phyloP scores from a whole-genome alignment of 768 basidiomycete genomes.

The Cystofilobasidium ferigula region DNA sequence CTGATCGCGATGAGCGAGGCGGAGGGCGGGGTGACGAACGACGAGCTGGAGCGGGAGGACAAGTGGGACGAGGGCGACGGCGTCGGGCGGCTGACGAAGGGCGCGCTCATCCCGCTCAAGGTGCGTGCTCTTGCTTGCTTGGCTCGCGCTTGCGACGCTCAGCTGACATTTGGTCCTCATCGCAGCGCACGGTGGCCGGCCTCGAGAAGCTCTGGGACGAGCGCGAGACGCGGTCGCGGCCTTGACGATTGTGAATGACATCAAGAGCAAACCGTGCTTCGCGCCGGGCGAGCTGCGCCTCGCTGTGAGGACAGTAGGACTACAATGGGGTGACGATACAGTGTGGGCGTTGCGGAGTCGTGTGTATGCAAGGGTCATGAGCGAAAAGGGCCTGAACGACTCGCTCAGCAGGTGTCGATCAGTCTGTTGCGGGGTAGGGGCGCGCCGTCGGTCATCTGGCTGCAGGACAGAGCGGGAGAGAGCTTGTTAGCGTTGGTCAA shows the following conservation, averaged over 20 bases:
- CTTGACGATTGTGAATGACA: not conserved
- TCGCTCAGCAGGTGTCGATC: not conserved
- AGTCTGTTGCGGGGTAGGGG: not conserved
- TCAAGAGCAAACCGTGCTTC: no score
- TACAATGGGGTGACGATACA: no score
- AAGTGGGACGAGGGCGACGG: conserved; percentile 19
- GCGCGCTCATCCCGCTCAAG: conserved; percentile 15
- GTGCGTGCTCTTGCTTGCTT: not conserved
- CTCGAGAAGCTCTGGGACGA: conserved; percentile 15
- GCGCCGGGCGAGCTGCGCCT: no score
- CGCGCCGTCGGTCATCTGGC: not conserved
- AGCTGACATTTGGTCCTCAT: not conserved
- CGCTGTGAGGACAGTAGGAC: no score
- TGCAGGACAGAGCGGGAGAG: not conserved
- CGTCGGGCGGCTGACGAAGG: conserved; percentile 19
- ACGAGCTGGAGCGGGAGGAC: not conserved
- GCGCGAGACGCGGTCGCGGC: not conserved
- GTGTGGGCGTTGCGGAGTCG: no score
- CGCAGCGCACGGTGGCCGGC: conserved; percentile 13
- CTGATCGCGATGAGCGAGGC: conserved; percentile 14
- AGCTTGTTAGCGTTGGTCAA: no score
- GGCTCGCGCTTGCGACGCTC: not conserved
- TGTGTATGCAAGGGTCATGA: not conserved
- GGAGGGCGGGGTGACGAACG: not conserved
- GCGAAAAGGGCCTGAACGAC: not conserved